phyloP scores from a whole-genome alignment of 164 flowering plant species.

The Cinnamomum chago region DNA sequence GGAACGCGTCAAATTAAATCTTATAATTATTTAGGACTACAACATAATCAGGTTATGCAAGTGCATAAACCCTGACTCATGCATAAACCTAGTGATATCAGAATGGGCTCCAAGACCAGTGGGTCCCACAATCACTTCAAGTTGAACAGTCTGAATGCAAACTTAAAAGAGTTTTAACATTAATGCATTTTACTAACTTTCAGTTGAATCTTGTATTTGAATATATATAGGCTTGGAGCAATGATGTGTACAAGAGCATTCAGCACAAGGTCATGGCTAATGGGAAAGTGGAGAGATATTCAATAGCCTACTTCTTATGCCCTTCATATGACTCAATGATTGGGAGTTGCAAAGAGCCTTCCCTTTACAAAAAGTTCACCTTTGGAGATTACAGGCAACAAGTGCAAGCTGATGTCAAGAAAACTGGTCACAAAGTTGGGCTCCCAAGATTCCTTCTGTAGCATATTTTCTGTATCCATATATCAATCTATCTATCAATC shows the following conservation, averaged over 20 bases:
- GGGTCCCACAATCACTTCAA: too few relatives aligned
- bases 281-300: constrained; percentile 52
- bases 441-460: constrained; percentile 50
- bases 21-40: too few relatives aligned
- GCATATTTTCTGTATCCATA: neutral
- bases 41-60: too few relatives aligned
- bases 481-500: neutral
- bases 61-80: too few relatives aligned
- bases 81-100: too few relatives aligned
- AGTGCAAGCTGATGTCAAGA: constrained; percentile 59
- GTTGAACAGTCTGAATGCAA: too few relatives aligned
- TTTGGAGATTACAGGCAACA: constrained; percentile 63
- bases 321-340: constrained; percentile 63
- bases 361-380: constrained; percentile 57
- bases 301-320: constrained; percentile 75
- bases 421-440: constrained; percentile 61
- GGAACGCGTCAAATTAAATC: too few relatives aligned
- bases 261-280: constrained; percentile 75
- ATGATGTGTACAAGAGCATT: constrained; percentile 64
- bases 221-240: constrained; percentile 75
- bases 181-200: neutral
- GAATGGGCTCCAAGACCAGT: too few relatives aligned
- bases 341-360: constrained; percentile 49
- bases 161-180: too few relatives aligned
- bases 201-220: too few relatives aligned